Evolutionary conservation across 129 eudicot genomes (phyloP).

Genomic region (Chrysanthemum makinoi): DNA sequence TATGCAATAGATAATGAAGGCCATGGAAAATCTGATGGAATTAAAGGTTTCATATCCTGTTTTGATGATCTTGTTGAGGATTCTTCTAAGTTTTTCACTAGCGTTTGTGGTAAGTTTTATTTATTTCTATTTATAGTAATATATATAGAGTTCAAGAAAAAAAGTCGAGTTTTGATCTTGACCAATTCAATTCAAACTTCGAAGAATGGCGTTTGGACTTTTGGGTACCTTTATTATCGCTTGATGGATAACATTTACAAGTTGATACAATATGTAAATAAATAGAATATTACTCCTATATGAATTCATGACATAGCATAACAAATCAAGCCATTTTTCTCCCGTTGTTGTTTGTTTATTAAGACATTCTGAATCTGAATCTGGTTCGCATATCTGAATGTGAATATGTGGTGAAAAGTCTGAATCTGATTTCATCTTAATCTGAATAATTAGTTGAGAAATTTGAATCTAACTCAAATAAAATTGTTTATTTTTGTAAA

Average conservation of each 20-base stretch:
- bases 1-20: constrained; percentile 78
- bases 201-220: not conserved
- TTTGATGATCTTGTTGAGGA: constrained; percentile 77
- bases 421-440: too few relatives aligned
- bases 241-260: constrained; percentile 11
- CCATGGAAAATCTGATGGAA: constrained; percentile 86
- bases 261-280: not conserved
- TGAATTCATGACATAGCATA: not conserved
- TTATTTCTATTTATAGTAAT: not conserved
- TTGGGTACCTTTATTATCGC: not conserved
- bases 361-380: too few relatives aligned
- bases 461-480: too few relatives aligned
- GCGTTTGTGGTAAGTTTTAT: constrained; percentile 53
- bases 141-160: not conserved
- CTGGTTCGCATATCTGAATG: too few relatives aligned
- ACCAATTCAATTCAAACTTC: constrained; percentile 19
- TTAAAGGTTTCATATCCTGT: constrained; percentile 47
- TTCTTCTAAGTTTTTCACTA: constrained; percentile 49
- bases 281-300: not conserved
- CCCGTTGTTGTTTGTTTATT: too few relatives aligned
- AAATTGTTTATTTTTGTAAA: too few relatives aligned
- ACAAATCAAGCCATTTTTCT: not conserved
- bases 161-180: constrained; percentile 7
- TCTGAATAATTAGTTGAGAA: too few relatives aligned
- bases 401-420: too few relatives aligned